phyloP scores from a whole-genome alignment of 2,329 filamentous ascomycete species.

The Taxawa tesnikishii region DNA sequence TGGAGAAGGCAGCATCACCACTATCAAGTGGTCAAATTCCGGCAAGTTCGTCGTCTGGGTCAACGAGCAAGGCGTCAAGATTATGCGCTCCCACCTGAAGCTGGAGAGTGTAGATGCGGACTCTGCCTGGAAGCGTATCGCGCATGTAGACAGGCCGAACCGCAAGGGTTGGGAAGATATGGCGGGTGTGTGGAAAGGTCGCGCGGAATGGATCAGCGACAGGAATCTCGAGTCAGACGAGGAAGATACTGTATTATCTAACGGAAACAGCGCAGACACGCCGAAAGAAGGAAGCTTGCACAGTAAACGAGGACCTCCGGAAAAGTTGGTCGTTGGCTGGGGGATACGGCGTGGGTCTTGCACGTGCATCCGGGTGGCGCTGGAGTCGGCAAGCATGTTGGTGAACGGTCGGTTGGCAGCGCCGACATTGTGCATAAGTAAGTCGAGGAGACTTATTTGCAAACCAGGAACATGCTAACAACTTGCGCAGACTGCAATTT shows the following conservation, averaged over 20 bases:
- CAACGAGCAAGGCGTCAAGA: slow-evolving; percentile 94
- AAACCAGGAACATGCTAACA: neutral
- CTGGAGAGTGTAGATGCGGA: slow-evolving; percentile 66
- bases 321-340: slow-evolving; percentile 88
- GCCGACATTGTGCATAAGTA: slow-evolving; percentile 82
- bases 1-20: slow-evolving; percentile 81
- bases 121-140: slow-evolving; percentile 86
- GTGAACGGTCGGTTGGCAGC: slow-evolving; percentile 61
- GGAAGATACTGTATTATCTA: slow-evolving; percentile 28
- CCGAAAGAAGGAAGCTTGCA: slow-evolving; percentile 20
- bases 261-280: slow-evolving; percentile 14
- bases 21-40: slow-evolving; percentile 87
- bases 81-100: slow-evolving; percentile 83
- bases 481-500: slow-evolving; percentile 56
- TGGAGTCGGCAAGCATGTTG: slow-evolving; percentile 52
- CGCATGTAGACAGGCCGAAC: slow-evolving; percentile 80
- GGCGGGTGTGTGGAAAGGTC: slow-evolving; percentile 88
- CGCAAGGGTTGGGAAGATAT: slow-evolving; percentile 88
- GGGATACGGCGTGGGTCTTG: slow-evolving; percentile 94
- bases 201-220: slow-evolving; percentile 88
- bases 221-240: slow-evolving; percentile 64
- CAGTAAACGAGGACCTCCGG: no score
- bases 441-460: neutral
- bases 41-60: slow-evolving; percentile 91
- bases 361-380: slow-evolving; percentile 71